A percentile compares a stretch with the other conserved stretches of the same genome.
These are phyloP conservation scores for Solanum pimpinellifolium DNA, from an alignment of 257 asterid genomes.

Conservation along the genomic window DNA sequence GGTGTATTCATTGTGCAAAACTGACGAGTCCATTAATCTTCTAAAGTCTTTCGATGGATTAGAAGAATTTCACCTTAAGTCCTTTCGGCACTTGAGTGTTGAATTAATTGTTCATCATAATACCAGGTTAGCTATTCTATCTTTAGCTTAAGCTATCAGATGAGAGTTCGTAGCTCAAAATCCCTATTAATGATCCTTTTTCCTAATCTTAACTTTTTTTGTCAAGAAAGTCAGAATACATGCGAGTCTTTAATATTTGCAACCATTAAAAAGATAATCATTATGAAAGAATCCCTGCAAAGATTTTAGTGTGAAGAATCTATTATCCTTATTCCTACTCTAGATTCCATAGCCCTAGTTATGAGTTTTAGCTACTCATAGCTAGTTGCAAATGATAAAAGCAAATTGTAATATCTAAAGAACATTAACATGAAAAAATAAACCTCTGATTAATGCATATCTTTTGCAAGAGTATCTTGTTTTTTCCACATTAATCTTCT, in stretches of 20 bases:
- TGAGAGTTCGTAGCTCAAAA: not conserved
- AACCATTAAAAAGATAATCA: not conserved
- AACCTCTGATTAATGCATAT: not conserved
- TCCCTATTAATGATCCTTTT: no score
- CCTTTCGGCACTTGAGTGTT: not conserved
- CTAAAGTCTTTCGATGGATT: not conserved
- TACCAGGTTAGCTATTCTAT: not conserved
- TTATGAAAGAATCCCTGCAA: not conserved
- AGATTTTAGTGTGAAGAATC: not conserved
- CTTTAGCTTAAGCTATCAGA: not conserved
- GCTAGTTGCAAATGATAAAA: not conserved
- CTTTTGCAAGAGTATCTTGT: not conserved
- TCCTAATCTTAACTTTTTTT: no score
- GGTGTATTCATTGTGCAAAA: not conserved
- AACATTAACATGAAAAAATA: not conserved
- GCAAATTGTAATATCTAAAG: no score
- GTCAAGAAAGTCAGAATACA: no score
- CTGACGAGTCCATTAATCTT: not conserved
- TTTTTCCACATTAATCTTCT: not conserved
- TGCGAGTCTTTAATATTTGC: no score
- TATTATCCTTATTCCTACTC: not conserved
- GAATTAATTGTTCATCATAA: not conserved
- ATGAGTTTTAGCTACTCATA: not conserved
- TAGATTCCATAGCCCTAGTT: not conserved
- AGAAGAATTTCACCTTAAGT: not conserved